Conservation (phyloP, 352 stramenopile species). For the Pythium sukuiense region DNA sequence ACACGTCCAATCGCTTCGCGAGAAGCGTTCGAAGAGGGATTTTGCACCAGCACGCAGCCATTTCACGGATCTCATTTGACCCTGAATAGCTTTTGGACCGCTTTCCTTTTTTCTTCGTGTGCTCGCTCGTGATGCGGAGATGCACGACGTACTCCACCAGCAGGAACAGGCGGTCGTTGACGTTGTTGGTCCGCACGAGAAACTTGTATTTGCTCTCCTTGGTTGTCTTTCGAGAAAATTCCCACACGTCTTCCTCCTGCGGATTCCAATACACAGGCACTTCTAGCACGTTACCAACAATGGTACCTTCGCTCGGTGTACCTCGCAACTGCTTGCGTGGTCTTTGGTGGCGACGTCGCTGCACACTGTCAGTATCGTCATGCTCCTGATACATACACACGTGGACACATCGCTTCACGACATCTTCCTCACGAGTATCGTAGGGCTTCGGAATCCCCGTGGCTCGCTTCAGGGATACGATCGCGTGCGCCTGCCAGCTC, state of each 20-base stretch:
- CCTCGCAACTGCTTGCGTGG: background rate
- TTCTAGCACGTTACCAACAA: conserved; percentile 74
- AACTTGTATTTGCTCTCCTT: conserved; percentile 86
- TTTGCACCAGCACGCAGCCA: conserved; percentile 82
- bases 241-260: conserved; percentile 76
- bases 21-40: conserved; percentile 60
- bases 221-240: conserved; percentile 75
- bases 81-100: conserved; percentile 11
- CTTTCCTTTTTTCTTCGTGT: conserved; percentile 27
- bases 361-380: conserved; percentile 24
- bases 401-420: conserved; percentile 78
- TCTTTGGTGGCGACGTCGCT: conserved; percentile 1
- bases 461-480: conserved; percentile 75
- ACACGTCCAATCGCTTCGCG: conserved; percentile 42
- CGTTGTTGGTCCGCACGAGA: conserved; percentile 64
- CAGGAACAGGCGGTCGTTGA: conserved; percentile 68
- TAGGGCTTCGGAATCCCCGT: conserved; percentile 74
- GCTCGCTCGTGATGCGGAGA: conserved; percentile 35
- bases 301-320: conserved; percentile 5
- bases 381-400: conserved; percentile 77
- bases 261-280: conserved; percentile 73
- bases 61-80: conserved; percentile 42
- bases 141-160: conserved; percentile 79
- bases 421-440: conserved; percentile 72
- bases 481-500: conserved; percentile 51